Percentiles rank a stretch among this genome's conserved stretches.
Conservation (phyloP, 148 eudicot species). For the Rhododendron mucronatum region DNA sequence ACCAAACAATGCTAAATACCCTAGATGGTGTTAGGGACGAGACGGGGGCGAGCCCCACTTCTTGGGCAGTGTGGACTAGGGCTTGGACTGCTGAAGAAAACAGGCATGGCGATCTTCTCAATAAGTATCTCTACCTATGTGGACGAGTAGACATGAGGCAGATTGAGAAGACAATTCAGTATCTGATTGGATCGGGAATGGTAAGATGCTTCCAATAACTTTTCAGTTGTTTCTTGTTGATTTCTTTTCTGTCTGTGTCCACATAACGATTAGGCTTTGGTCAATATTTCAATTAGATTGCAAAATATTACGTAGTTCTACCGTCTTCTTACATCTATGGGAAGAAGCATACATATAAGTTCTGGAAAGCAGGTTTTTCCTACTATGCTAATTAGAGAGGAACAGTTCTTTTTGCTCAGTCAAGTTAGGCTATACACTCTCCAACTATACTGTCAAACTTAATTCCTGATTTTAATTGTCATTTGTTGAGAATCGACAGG, state of each 20-base stretch:
- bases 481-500: not conserved
- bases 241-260: not conserved
- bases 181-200: conserved; percentile 28
- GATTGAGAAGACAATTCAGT: conserved; percentile 30
- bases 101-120: conserved; percentile 26
- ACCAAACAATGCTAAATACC: conserved; percentile 27
- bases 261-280: not conserved
- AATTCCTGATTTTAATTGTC: not conserved
- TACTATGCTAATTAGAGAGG: not conserved
- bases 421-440: not conserved
- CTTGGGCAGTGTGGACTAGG: conserved; percentile 28
- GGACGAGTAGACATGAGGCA: conserved; percentile 32
- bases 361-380: not conserved
- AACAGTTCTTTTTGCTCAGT: not conserved
- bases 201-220: conserved; percentile 6
- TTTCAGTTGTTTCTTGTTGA: not conserved
- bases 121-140: conserved; percentile 24
- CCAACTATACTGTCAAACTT: not conserved
- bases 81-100: conserved; percentile 32
- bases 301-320: not conserved
- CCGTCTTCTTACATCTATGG: not conserved
- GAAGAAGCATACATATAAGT: not conserved
- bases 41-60: conserved; percentile 21
- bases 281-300: not conserved
- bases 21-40: conserved; percentile 26